Evolutionary conservation across 1,284 basidiomycete genomes (phyloP).

Genomic region (Naganishia albida): DNA sequence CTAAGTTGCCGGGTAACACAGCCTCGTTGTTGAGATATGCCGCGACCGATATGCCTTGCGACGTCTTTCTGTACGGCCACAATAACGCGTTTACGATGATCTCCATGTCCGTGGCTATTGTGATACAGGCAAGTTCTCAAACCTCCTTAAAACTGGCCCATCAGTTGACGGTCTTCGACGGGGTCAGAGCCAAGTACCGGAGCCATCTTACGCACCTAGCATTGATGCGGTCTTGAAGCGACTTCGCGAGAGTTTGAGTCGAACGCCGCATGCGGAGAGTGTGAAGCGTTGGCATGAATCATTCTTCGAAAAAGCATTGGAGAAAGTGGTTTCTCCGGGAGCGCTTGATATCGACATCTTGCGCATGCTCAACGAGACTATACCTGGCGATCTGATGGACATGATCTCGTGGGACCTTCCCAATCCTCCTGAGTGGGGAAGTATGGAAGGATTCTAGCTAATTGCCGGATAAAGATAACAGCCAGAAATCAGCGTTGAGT

Average conservation of each 20-base stretch:
- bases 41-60: background rate
- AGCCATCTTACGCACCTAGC: conserved; percentile 4
- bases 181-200: conserved; percentile 6
- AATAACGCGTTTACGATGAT: conserved; percentile 31
- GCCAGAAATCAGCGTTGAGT: too few species aligned
- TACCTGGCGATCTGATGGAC: conserved; percentile 26
- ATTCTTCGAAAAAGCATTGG: conserved; percentile 26
- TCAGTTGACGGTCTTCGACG: background rate
- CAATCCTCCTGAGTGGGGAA: background rate
- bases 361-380: conserved; percentile 17
- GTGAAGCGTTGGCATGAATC: conserved; percentile 23
- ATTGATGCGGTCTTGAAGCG: conserved; percentile 10
- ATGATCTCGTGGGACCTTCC: conserved; percentile 27
- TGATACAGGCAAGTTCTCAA: conserved; percentile 15
- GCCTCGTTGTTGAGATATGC: conserved; percentile 16
- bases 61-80: conserved; percentile 21
- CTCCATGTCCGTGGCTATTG: conserved; percentile 11
- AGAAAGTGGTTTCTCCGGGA: conserved; percentile 6
- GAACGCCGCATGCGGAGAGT: conserved; percentile 12
- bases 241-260: background rate
- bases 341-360: conserved; percentile 7
- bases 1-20: background rate
- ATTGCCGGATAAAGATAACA: background rate
- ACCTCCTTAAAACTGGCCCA: background rate
- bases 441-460: background rate